A percentile compares a stretch with the other conserved stretches of the same genome.
phyloP scores from a whole-genome alignment of 352 stramenopile genomes.

The Aphanomyces cochlioides region DNA sequence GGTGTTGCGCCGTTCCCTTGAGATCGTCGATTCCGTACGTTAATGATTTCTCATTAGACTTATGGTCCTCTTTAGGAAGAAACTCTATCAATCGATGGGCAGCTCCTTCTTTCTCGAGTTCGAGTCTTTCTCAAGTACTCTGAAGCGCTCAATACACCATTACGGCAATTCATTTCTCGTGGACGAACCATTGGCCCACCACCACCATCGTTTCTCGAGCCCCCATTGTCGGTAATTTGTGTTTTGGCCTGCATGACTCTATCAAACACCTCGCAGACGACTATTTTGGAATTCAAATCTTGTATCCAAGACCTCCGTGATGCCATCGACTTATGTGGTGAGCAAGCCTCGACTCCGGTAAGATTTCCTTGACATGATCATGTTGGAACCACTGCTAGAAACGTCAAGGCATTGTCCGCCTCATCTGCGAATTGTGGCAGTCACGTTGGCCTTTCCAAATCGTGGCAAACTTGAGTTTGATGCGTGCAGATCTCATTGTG shows the following conservation, averaged over 20 bases:
- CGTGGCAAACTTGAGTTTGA: constrained; percentile 72
- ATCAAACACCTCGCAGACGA: constrained; percentile 36
- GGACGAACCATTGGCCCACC: too few relatives aligned
- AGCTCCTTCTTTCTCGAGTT: constrained; percentile 17
- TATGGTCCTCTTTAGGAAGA: constrained; percentile 18
- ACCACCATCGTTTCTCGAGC: too few relatives aligned
- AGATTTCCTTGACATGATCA: background rate
- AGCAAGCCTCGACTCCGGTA: constrained; percentile 11
- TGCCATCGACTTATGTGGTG: constrained; percentile 12
- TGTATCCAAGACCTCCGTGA: constrained; percentile 29
- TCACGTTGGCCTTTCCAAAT: constrained; percentile 44
- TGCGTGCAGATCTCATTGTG: constrained; percentile 71
- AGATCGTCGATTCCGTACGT: constrained; percentile 22
- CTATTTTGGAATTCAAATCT: constrained; percentile 39
- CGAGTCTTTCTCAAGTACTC: constrained; percentile 21
- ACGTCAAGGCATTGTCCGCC: background rate
- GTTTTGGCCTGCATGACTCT: too few relatives aligned
- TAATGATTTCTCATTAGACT: background rate
- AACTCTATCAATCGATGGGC: constrained; percentile 3
- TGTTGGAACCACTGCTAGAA: background rate
- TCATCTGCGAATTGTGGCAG: constrained; percentile 39
- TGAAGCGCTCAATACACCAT: background rate
- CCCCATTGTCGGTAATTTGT: too few relatives aligned
- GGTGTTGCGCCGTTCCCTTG: constrained; percentile 2
- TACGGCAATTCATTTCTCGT: constrained; percentile 35